These are phyloP conservation scores for Magnaporthales sp. DNA, from an alignment of 2,329 filamentous ascomycete species.

Conservation along the genomic window DNA sequence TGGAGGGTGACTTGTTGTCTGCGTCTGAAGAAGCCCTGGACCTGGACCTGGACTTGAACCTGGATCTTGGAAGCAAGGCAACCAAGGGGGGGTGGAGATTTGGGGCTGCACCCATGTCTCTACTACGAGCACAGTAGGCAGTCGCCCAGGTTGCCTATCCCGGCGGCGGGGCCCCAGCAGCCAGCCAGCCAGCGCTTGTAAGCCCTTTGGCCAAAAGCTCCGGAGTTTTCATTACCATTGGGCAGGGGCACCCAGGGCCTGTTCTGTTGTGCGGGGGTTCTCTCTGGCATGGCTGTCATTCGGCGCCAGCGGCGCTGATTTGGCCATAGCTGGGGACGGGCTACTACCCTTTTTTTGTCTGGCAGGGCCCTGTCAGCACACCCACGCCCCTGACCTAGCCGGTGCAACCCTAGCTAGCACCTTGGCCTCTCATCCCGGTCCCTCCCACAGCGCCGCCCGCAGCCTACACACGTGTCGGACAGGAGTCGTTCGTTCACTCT, in stretches of 20 bases:
- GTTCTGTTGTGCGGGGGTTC: not conserved
- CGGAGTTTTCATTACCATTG: constrained; percentile 2
- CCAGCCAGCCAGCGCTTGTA: constrained; percentile 2
- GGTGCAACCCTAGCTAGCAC: constrained; percentile 4
- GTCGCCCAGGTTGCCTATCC: constrained; percentile 1
- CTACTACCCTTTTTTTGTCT: not conserved
- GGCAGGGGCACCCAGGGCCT: not conserved
- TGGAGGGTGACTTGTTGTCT: not conserved
- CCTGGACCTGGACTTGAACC: not conserved
- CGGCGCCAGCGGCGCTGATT: not conserved
- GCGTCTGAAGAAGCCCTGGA: not conserved
- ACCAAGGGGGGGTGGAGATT: not conserved
- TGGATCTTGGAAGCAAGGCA: not conserved
- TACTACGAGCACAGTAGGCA: not conserved
- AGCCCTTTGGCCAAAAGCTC: constrained; percentile 2
- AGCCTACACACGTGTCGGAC: not conserved
- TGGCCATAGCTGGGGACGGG: not conserved
- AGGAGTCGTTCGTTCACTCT: not conserved
- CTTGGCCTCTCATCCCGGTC: not conserved
- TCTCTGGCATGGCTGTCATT: not conserved
- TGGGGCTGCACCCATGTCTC: not conserved
- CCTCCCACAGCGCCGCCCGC: not conserved
- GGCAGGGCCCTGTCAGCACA: not conserved
- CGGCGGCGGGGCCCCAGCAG: constrained; percentile 1
- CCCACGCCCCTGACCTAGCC: constrained; percentile 4